Conservation (phyloP, 805 yeast species). For the Saccharomycopsis fibuligera region DNA sequence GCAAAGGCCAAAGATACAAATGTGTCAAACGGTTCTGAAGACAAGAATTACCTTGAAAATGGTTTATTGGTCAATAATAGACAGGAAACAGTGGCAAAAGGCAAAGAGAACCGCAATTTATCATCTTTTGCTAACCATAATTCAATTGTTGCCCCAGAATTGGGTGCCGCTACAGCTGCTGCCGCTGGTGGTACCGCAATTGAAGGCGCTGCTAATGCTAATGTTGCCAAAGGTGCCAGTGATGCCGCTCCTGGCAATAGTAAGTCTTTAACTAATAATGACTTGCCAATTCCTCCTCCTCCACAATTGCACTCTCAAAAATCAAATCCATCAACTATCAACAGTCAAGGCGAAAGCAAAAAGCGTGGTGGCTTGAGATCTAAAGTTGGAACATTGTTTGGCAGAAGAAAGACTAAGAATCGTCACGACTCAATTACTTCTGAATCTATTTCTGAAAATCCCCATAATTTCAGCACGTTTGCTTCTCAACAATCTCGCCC, state of each 20-base stretch:
- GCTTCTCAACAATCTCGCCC: background rate
- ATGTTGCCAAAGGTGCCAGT: background rate
- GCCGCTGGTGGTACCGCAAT: background rate
- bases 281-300: background rate
- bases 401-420: constrained; percentile 38
- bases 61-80: background rate
- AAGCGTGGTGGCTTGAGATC: constrained; percentile 46
- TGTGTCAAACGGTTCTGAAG: background rate
- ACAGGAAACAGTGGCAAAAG: constrained; percentile 3
- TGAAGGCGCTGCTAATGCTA: background rate
- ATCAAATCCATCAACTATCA: constrained; percentile 16
- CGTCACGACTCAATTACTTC: constrained; percentile 14
- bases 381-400: constrained; percentile 68
- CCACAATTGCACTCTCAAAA: constrained; percentile 14
- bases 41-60: too few relatives aligned
- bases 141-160: background rate
- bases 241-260: constrained; percentile 1
- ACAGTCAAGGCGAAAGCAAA: constrained; percentile 23
- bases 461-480: too few relatives aligned
- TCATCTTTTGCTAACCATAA: background rate
- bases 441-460: constrained; percentile 1
- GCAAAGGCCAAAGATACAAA: background rate
- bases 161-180: background rate
- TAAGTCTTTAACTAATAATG: background rate
- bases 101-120: too few relatives aligned